Conservation (phyloP, 768 basidiomycete species). For the Pleurotus citrinopileatus region DNA sequence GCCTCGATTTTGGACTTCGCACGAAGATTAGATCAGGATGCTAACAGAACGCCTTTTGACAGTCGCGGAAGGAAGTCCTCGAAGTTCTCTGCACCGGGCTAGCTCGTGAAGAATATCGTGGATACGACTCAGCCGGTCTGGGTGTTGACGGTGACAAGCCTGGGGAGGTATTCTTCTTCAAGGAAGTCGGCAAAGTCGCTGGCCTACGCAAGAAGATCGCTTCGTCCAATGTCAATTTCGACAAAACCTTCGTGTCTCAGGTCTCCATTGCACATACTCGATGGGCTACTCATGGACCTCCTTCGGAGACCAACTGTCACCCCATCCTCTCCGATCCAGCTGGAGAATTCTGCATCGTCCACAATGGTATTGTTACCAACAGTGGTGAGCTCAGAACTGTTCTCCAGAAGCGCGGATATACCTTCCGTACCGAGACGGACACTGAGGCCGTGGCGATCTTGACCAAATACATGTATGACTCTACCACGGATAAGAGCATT, state of each 20-base stretch:
- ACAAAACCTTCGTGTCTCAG: conserved; percentile 78
- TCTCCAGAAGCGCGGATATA: conserved; percentile 93
- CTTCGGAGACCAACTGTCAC: conserved; percentile 89
- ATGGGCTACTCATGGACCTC: conserved; percentile 98
- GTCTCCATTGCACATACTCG: conserved; percentile 98
- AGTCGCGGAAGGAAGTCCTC: conserved; percentile 89
- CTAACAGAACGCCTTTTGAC: conserved; percentile 15
- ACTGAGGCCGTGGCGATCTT: conserved; percentile 97
- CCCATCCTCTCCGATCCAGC: conserved; percentile 82
- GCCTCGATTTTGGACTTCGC: background rate
- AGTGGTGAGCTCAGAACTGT: conserved; percentile 84
- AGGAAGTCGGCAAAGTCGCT: conserved; percentile 97
- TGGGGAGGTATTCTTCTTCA: conserved; percentile 80
- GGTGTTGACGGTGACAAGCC: conserved; percentile 90
- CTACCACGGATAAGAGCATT: conserved; percentile 79
- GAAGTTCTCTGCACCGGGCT: conserved; percentile 91
- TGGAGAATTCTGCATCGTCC: conserved; percentile 89
- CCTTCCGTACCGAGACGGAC: conserved; percentile 94
- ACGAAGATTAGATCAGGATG: background rate
- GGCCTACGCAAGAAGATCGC: conserved; percentile 89
- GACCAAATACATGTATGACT: conserved; percentile 94
- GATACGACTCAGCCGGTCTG: conserved; percentile 93
- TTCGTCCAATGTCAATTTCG: conserved; percentile 63
- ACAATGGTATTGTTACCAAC: conserved; percentile 99
- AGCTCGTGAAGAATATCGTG: conserved; percentile 94